Conservation (phyloP, 108 stramenopile genomes). For the Aurantiochytrium sp. region DNA sequence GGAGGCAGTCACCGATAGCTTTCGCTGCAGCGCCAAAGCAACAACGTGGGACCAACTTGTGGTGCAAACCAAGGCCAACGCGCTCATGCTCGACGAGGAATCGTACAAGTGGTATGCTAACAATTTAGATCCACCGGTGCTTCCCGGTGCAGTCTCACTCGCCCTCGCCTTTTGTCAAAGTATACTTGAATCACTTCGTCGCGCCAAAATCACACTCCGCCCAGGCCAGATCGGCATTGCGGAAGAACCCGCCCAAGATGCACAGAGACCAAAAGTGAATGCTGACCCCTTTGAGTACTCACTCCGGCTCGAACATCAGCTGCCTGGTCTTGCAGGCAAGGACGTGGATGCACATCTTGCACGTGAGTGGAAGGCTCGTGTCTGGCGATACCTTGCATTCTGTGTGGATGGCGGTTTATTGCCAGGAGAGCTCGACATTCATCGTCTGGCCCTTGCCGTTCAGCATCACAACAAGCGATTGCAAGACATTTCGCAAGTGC, state of each 20-base stretch:
- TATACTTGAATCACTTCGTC: not conserved
- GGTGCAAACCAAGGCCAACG: slow-evolving; percentile 2
- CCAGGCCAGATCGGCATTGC: too few relatives aligned
- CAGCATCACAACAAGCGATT: not conserved
- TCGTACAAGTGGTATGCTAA: not conserved
- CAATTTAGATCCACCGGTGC: not conserved
- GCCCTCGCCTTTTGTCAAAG: not conserved
- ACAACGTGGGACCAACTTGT: not conserved
- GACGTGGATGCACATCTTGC: not conserved
- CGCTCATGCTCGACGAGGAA: not conserved
- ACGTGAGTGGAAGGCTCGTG: not conserved
- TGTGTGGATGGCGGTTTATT: not conserved
- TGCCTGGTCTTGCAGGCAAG: not conserved
- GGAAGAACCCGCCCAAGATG: not conserved
- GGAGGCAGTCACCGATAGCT: not conserved
- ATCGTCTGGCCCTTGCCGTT: not conserved
- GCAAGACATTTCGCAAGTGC: not conserved
- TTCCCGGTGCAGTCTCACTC: not conserved
- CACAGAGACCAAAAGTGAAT: not conserved
- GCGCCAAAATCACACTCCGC: not conserved
- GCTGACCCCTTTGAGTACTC: not conserved
- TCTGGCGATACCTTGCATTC: not conserved
- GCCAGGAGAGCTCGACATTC: not conserved
- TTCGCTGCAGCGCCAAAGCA: not conserved
- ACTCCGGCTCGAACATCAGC: not conserved